Conservation (phyloP, 1,284 basidiomycete species). For the Puccinia coronata region DNA sequence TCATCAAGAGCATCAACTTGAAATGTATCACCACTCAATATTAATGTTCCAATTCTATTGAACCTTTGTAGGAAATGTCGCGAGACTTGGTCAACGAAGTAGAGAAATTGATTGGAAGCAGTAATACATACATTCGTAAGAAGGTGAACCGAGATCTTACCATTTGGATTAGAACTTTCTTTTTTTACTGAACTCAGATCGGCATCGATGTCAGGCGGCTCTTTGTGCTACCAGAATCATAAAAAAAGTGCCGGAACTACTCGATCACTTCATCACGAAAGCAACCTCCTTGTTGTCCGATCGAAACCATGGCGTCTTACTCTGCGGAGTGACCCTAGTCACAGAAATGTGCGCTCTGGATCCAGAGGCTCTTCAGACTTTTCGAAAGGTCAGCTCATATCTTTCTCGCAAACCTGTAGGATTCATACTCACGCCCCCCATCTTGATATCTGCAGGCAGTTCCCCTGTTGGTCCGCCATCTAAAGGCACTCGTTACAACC, state of each 20-base stretch:
- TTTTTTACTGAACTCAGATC: slow-evolving; percentile 22
- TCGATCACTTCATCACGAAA: slow-evolving; percentile 87
- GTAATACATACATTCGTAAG: slow-evolving; percentile 98
- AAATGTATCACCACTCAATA: not conserved
- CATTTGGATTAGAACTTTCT: not conserved
- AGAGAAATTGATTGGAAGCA: slow-evolving; percentile 93
- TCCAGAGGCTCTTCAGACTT: slow-evolving; percentile 73
- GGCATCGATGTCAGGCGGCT: slow-evolving; percentile 68
- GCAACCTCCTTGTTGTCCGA: slow-evolving; percentile 89
- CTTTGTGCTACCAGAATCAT: slow-evolving; percentile 95
- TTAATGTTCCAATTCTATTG: not conserved
- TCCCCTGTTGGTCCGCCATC: slow-evolving; percentile 86
- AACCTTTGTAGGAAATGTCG: slow-evolving; percentile 74
- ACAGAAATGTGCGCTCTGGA: slow-evolving; percentile 91
- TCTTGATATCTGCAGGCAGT: slow-evolving; percentile 69
- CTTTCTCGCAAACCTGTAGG: slow-evolving; percentile 19
- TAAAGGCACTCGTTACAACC: slow-evolving; percentile 92
- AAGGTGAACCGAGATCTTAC: slow-evolving; percentile 67
- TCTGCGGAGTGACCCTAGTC: slow-evolving; percentile 89
- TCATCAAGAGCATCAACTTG: not conserved
- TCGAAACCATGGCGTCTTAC: slow-evolving; percentile 92
- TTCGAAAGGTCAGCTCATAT: slow-evolving; percentile 70
- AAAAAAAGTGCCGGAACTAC: slow-evolving; percentile 92
- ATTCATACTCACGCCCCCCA: not conserved
- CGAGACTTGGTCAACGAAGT: slow-evolving; percentile 94